Evolutionary conservation across 2,329 filamentous ascomycete genomes (phyloP), one percentile per base, ranked within the genome.

Genomic region (Hypoxylon sp.): DNA sequence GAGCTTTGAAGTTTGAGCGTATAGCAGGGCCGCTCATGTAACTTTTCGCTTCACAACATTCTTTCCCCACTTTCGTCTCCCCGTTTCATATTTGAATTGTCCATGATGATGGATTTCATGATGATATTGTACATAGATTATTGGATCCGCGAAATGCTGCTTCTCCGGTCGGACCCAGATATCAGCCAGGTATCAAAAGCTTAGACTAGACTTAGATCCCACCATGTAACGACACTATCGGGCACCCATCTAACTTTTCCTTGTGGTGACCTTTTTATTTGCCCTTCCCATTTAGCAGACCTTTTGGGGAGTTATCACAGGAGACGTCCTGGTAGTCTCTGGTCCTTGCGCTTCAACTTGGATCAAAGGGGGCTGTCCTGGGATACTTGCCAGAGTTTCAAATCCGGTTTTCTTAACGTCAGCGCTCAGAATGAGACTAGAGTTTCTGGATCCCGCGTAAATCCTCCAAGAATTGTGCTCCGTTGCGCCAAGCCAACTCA

Each of bases 401-500:
- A 73, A 72, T 2, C 72, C 69, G 2, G 57, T 71, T 42, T 33
- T 71, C 31, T 44, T 49, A 3, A 66, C 68, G 6, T 61, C 35
- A 8, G 61, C 53, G 11, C 54, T 46, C 3, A 74, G 25, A 10
- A 44, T 40, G 8, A 73, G 58, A 37, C 44, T 66, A n/a, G 53
- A 55, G 17, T 67, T 53, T 22, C 37, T 64, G 17, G 31, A 42
- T 20, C 68, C 72, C 1, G 64, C 54, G 20, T 79, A 79, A 3
- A 82, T 61, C 17, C 76, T 77, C 80, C 80, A 81, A 46, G 71
- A 75, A 61, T 74, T 73, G 53, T 80, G 76, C 66, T 80, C 80
- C 0, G 79, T 81, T 4, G 79, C 79, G 7, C 79, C 79, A 50
- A 79, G 79, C 79, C 79, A 80, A 72, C 79, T 81, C 77, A 81